Conservation (phyloP, 495 filamentous ascomycete genomes). For the Lophiostoma macrostomum region DNA sequence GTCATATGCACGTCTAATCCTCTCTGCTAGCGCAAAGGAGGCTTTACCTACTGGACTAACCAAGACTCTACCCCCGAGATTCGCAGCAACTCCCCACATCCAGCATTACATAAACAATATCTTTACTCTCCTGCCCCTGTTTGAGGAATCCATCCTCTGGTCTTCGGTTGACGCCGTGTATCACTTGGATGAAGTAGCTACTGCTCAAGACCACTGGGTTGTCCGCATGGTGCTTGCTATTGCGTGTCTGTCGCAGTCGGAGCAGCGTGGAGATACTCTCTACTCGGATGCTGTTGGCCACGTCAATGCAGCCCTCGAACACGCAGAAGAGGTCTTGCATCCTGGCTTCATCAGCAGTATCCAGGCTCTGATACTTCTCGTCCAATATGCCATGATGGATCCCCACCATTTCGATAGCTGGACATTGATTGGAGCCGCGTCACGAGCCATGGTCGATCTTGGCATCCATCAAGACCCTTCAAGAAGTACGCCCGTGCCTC, state of each 20-base stretch:
- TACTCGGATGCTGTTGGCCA: constrained; percentile 64
- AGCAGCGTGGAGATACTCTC: constrained; percentile 58
- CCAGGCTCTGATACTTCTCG: constrained; percentile 79
- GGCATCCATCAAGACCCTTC: constrained; percentile 87
- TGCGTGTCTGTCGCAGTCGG: constrained; percentile 67
- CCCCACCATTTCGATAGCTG: constrained; percentile 86
- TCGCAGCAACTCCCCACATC: constrained; percentile 61
- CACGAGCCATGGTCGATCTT: constrained; percentile 77
- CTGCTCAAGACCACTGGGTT: constrained; percentile 75
- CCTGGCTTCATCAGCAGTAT: constrained; percentile 80
- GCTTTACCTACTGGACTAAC: constrained; percentile 55
- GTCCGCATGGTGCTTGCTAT: constrained; percentile 88
- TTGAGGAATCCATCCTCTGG: constrained; percentile 71
- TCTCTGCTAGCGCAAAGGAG: constrained; percentile 69
- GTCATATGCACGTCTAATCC: constrained; percentile 79
- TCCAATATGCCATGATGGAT: constrained; percentile 82
- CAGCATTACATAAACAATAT: constrained; percentile 82
- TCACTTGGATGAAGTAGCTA: constrained; percentile 57
- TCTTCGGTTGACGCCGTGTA: constrained; percentile 78
- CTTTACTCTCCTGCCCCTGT: constrained; percentile 73
- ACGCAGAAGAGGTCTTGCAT: constrained; percentile 74
- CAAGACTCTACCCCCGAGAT: constrained; percentile 62
- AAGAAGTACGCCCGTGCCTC: constrained; percentile 57
- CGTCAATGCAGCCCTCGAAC: constrained; percentile 65
- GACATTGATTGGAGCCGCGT: constrained; percentile 84